Evolutionary conservation across 129 eudicot species (phyloP).

Genomic region (Apium graveolens): DNA sequence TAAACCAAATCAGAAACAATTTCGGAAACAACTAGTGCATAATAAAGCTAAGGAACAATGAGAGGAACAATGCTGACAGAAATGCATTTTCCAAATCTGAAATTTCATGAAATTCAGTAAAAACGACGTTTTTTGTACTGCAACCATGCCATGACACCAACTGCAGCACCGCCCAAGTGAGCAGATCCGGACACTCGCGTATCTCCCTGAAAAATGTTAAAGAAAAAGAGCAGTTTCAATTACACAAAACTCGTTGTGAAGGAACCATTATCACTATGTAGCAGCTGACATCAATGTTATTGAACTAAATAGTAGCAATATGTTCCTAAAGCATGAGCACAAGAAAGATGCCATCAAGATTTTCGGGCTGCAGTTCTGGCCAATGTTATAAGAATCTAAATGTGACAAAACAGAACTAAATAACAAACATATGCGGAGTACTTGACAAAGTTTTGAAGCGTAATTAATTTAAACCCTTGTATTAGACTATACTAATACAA

Average conservation of each 20-base stretch:
- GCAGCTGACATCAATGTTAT: background rate
- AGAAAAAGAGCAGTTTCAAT: constrained; percentile 1
- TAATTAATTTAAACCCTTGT: background rate
- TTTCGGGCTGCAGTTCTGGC: background rate
- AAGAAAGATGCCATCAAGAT: background rate
- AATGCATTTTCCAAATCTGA: background rate
- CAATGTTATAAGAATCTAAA: background rate
- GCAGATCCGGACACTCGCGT: constrained; percentile 62
- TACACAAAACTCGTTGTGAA: background rate
- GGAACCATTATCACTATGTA: background rate
- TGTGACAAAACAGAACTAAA: background rate
- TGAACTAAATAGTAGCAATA: background rate
- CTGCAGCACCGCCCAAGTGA: constrained; percentile 83
- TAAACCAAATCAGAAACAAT: background rate
- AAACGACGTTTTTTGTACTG: constrained; percentile 25
- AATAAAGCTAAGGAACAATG: too few relatives aligned
- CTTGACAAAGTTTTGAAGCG: background rate
- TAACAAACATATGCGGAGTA: background rate
- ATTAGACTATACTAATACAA: background rate
- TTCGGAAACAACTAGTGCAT: background rate
- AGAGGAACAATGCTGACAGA: too few relatives aligned
- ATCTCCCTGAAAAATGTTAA: constrained; percentile 83
- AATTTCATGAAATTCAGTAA: constrained; percentile 17
- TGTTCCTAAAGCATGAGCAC: background rate
- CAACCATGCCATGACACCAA: constrained; percentile 69